These are phyloP conservation scores for Jamesozyma hellenica DNA, from an alignment of 805 yeast species.

Conservation along the genomic window DNA sequence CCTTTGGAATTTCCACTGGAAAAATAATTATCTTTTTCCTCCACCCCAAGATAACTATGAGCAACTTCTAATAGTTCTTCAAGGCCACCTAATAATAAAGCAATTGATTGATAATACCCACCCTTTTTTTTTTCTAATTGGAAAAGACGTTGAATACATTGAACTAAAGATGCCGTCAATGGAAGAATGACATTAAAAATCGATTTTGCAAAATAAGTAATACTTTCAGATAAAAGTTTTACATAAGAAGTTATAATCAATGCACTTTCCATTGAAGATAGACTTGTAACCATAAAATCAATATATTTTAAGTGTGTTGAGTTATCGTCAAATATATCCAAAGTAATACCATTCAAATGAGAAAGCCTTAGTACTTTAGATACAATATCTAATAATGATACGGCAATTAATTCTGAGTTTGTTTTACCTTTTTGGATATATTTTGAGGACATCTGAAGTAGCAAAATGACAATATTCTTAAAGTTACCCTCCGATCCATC, in stretches of 20 bases:
- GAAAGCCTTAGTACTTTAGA: slow-evolving; percentile 26
- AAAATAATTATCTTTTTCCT: slow-evolving; percentile 21
- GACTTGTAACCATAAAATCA: slow-evolving; percentile 41
- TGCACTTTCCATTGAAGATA: slow-evolving; percentile 37
- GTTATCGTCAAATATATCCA: slow-evolving; percentile 26
- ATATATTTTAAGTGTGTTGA: slow-evolving; percentile 28
- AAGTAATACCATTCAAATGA: slow-evolving; percentile 23
- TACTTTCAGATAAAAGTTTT: slow-evolving; percentile 40
- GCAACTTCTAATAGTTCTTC: slow-evolving; percentile 54
- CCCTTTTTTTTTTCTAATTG: slow-evolving; percentile 22
- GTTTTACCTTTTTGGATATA: slow-evolving; percentile 15
- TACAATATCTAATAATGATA: slow-evolving; percentile 25
- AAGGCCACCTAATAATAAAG: slow-evolving; percentile 44
- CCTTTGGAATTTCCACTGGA: slow-evolving; percentile 12
- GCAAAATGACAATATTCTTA: slow-evolving; percentile 32
- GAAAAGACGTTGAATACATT: slow-evolving; percentile 18
- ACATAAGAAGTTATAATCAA: slow-evolving; percentile 29
- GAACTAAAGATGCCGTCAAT: slow-evolving; percentile 37
- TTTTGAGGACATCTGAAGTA: slow-evolving; percentile 32
- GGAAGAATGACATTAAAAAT: slow-evolving; percentile 48
- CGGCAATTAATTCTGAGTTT: slow-evolving; percentile 26
- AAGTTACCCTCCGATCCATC: slow-evolving; percentile 53
- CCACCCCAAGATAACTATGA: slow-evolving; percentile 42
- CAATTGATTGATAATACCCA: slow-evolving; percentile 38
- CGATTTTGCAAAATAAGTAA: slow-evolving; percentile 40